These are phyloP conservation scores for Verruconis gallopava DNA, from an alignment of 2,329 filamentous ascomycete species.

Conservation along the genomic window DNA sequence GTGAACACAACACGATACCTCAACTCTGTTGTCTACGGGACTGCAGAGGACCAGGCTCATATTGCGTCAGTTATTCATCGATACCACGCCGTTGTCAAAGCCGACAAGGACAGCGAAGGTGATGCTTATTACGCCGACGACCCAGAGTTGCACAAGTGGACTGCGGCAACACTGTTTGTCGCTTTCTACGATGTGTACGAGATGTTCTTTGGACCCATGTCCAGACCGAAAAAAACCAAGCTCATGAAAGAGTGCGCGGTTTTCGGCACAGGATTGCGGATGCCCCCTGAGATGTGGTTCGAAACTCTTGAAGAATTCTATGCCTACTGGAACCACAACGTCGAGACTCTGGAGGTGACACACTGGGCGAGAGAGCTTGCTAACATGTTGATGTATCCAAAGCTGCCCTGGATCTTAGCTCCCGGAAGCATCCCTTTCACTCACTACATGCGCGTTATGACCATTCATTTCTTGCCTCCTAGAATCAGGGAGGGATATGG, in stretches of 20 bases:
- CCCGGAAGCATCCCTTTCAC: conserved; percentile 11
- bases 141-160: conserved; percentile 20
- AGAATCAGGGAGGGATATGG: conserved; percentile 17
- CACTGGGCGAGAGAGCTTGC: conserved; percentile 18
- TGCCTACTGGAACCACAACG: conserved; percentile 20
- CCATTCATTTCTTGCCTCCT: conserved; percentile 15
- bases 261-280: conserved; percentile 19
- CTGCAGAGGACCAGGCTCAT: conserved; percentile 4
- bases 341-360: conserved; percentile 17
- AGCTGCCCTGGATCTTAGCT: conserved; percentile 15
- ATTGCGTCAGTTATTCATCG: conserved; percentile 18
- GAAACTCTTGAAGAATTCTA: conserved; percentile 16
- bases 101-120: conserved; percentile 8
- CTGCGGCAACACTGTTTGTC: conserved; percentile 19
- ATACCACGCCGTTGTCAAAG: conserved; percentile 16
- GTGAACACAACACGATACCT: conserved; percentile 2
- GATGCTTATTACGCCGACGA: conserved; percentile 18
- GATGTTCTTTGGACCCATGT: neutral
- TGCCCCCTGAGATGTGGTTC: conserved; percentile 21
- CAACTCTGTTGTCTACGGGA: neutral
- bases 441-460: conserved; percentile 14
- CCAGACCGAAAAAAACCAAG: neutral
- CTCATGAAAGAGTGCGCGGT: conserved; percentile 16
- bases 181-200: conserved; percentile 17
- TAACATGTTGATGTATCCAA: conserved; percentile 16